Evolutionary conservation across 1,284 basidiomycete genomes (phyloP).

Genomic region (Chiua sp.): DNA sequence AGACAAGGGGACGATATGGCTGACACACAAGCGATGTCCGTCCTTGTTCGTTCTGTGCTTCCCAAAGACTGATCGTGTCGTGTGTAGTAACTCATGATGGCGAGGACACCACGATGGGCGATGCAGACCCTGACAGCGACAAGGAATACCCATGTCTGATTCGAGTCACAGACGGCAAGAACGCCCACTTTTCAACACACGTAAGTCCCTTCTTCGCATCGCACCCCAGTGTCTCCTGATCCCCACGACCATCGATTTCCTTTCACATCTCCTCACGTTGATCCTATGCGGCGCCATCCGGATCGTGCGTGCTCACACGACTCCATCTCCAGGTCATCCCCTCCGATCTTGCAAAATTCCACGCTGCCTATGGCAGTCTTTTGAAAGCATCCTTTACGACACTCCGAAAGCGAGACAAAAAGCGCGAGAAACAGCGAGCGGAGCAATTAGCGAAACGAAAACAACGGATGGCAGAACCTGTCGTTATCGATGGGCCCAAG

Average conservation of each 20-base stretch:
- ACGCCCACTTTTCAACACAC: constrained; percentile 72
- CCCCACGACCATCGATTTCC: not conserved
- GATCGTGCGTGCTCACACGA: not conserved
- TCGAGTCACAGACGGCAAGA: constrained; percentile 73
- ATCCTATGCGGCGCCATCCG: too few relatives aligned
- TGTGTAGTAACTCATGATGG: constrained; percentile 64
- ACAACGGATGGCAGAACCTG: constrained; percentile 68
- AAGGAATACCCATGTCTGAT: constrained; percentile 82
- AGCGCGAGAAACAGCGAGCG: constrained; percentile 80
- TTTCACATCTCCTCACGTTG: not conserved
- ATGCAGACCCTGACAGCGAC: constrained; percentile 40
- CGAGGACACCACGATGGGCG: constrained; percentile 62
- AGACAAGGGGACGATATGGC: constrained; percentile 82
- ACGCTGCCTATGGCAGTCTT: constrained; percentile 73
- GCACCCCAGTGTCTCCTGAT: not conserved
- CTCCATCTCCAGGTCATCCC: constrained; percentile 60
- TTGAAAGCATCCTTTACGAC: constrained; percentile 79
- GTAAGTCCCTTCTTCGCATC: constrained; percentile 48
- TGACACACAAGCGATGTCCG: constrained; percentile 92
- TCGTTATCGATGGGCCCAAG: constrained; percentile 72
- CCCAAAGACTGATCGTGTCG: constrained; percentile 8
- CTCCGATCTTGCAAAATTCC: constrained; percentile 71
- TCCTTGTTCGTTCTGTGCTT: constrained; percentile 6
- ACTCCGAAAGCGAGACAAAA: constrained; percentile 91
- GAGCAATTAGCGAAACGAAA: constrained; percentile 74